Base-by-base conservation (phyloP, 2,329 filamentous ascomycete genomes). In the Epichloe hybrida region DNA sequence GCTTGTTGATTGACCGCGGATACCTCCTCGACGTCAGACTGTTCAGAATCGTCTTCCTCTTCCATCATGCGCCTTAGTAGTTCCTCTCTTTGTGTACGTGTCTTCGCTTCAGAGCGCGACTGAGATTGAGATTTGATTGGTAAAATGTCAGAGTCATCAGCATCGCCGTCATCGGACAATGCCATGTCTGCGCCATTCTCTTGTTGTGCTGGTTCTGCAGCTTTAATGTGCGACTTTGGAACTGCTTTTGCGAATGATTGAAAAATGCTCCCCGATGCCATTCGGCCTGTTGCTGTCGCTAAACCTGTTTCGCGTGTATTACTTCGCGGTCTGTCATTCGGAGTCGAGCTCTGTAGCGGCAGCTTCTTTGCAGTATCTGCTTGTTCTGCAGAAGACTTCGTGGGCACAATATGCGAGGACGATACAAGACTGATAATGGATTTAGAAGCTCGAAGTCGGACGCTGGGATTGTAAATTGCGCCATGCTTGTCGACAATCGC, bases 181-280 rank as follows among this genome's bases (percentile, higher is more conserved):
- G 64, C 59, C 59, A 63, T 61, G 5, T 51, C 42, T 5, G 52
- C 51, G 15, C 67, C 64, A 39, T 66, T 63, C 45, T 63, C 58
- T 48, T 67, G 57, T 44, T 61, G 64, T 5, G 54, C 46, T 6
- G 58, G 52, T 9, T 59, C 56, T 59, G 82, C 87, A 4, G 81
- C 71, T 58, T 71, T 73, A 4, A 15, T 4, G 2, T 67, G 59
- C 0, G 71, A 60, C 47, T 62, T 67, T 4, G 64, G 58, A 3
- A 64, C 66, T 5, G 73, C 71, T 59, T 84, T 87, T 13, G 86
- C 85, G 63, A 94, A 94, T 0, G 87, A 85, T 53, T 84, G 83
- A 73, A 93, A 88, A 27, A 94, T 79, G 53, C 79, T 77, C 3
- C 69, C 70, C 12, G 82, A 79, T 15, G 70, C 73, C 49, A 78